Conservation (phyloP, 345 rosid genomes). For the Sonneratia alba region DNA sequence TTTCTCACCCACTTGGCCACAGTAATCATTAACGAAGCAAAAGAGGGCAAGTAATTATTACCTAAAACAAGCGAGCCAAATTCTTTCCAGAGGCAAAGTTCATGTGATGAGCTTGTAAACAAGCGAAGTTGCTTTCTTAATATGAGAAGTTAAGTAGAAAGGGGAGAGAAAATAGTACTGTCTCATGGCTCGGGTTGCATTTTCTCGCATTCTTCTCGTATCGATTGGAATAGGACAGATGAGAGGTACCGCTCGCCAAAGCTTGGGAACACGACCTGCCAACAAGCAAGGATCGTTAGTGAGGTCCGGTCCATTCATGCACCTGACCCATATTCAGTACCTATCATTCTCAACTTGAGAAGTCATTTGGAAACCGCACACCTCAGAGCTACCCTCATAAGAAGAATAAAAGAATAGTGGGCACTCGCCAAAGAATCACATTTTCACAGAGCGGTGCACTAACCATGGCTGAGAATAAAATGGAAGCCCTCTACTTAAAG, state of each 20-base stretch:
- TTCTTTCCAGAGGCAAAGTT: background rate
- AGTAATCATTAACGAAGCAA: background rate
- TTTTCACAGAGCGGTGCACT: background rate
- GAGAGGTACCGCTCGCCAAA: constrained; percentile 90
- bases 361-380: background rate
- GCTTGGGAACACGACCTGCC: constrained; percentile 92
- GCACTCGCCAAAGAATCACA: background rate
- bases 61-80: background rate
- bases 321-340: background rate
- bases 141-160: background rate
- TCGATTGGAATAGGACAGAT: constrained; percentile 78
- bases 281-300: background rate
- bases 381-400: background rate
- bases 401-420: background rate
- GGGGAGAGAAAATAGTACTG: background rate
- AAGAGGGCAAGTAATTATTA: background rate
- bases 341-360: background rate
- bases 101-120: background rate
- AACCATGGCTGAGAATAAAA: background rate
- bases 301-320: background rate
- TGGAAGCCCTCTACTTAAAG: background rate
- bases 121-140: background rate
- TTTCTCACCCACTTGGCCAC: background rate
- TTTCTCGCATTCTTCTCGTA: constrained; percentile 80
- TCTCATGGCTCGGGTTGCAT: constrained; percentile 46